These are phyloP conservation scores for Ambrosia artemisiifolia DNA, from an alignment of 129 eudicot genomes.

Conservation along the genomic window DNA sequence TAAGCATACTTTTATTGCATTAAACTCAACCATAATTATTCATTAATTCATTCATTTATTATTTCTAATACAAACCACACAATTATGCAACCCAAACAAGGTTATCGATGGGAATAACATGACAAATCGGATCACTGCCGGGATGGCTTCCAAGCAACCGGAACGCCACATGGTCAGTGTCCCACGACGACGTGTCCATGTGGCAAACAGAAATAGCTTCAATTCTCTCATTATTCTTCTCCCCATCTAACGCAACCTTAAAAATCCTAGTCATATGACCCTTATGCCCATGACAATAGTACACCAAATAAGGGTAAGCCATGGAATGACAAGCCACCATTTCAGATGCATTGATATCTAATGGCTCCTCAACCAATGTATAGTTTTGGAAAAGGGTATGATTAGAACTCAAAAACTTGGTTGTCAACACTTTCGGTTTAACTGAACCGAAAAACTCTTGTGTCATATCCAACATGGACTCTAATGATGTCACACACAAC, in stretches of 20 bases:
- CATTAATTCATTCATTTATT: not conserved
- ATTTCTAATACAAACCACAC: not conserved
- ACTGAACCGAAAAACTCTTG: conserved; percentile 30
- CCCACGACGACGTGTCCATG: conserved; percentile 66
- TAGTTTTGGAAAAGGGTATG: conserved; percentile 38
- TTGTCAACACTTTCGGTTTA: conserved; percentile 32
- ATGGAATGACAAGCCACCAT: conserved; percentile 57
- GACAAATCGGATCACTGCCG: conserved; percentile 59
- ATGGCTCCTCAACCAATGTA: conserved; percentile 40
- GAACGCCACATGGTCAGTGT: conserved; percentile 49
- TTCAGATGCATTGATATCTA: conserved; percentile 31
- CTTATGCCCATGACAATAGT: conserved; percentile 60
- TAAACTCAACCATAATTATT: not conserved
- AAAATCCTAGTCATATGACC: conserved; percentile 35
- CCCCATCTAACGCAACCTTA: conserved; percentile 40
- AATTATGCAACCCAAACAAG: conserved; percentile 49
- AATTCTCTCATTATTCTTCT: conserved; percentile 48
- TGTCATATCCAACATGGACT: conserved; percentile 55
- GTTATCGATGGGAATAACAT: conserved; percentile 60
- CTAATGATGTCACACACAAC: conserved; percentile 65
- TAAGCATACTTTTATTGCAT: not conserved
- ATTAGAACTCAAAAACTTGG: conserved; percentile 25
- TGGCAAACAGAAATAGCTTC: conserved; percentile 62
- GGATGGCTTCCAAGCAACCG: conserved; percentile 42
- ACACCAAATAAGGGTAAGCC: conserved; percentile 75